A percentile compares a stretch with the other conserved stretches of the same genome.
These are phyloP conservation scores for Hypoxylon rickii DNA, from an alignment of 495 filamentous ascomycete species.

Conservation along the genomic window DNA sequence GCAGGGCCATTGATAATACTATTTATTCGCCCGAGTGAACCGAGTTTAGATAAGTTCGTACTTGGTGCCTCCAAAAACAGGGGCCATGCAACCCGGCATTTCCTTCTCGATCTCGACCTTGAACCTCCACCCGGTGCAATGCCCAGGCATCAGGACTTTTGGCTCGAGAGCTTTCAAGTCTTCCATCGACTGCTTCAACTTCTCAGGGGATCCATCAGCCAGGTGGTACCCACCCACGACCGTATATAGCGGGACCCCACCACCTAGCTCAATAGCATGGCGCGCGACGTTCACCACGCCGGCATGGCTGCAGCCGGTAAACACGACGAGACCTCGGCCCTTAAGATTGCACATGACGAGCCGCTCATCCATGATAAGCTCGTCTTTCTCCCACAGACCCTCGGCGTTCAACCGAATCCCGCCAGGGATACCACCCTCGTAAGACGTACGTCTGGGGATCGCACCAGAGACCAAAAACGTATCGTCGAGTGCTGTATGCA, in stretches of 20 bases:
- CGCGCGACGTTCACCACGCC: conserved; percentile 62
- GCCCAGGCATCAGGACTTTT: conserved; percentile 60
- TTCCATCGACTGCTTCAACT: conserved; percentile 52
- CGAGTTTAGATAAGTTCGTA: conserved; percentile 47
- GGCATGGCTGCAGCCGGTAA: conserved; percentile 66
- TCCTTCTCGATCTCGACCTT: conserved; percentile 63
- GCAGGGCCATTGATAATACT: no score
- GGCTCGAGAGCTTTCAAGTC: conserved; percentile 60
- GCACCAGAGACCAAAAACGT: conserved; percentile 63
- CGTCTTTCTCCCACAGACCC: conserved; percentile 59
- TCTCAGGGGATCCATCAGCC: conserved; percentile 50
- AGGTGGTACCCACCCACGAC: conserved; percentile 67
- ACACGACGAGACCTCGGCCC: conserved; percentile 62
- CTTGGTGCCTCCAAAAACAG: conserved; percentile 59
- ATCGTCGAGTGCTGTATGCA: conserved; percentile 58
- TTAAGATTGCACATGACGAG: conserved; percentile 64
- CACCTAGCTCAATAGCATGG: conserved; percentile 52
- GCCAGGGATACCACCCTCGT: conserved; percentile 57
- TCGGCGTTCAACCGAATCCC: conserved; percentile 54
- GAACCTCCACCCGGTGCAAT: conserved; percentile 65
- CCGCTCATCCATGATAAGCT: conserved; percentile 61
- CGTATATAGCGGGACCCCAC: conserved; percentile 55
- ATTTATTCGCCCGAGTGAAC: no score
- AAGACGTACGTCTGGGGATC: conserved; percentile 59
- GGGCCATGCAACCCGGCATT: conserved; percentile 61